phyloP scores from a whole-genome alignment of 148 eudicot species.

The Fallopia convolvulus region DNA sequence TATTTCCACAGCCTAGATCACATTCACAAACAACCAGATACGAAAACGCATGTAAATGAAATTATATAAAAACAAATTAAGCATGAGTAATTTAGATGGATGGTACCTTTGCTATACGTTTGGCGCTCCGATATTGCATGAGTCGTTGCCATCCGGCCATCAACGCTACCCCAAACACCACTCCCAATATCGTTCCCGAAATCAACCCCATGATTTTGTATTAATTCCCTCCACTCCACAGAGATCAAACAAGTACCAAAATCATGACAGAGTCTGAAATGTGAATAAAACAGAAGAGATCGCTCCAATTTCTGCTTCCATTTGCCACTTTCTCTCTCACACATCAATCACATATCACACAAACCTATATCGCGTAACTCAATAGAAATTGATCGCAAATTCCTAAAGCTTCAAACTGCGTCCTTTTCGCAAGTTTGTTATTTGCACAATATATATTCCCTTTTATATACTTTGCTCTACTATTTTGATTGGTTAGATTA shows the following conservation, averaged over 20 bases:
- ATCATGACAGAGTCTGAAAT: not conserved
- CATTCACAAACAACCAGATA: not conserved
- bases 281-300: not conserved
- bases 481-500: too few species aligned
- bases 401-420: not conserved
- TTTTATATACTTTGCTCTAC: too few species aligned
- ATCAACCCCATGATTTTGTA: constrained; percentile 60
- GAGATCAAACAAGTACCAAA: not conserved
- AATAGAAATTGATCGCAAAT: not conserved
- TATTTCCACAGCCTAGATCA: constrained; percentile 69
- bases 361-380: not conserved
- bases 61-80: not conserved
- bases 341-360: not conserved
- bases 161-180: constrained; percentile 55
- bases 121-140: constrained; percentile 64
- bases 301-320: not conserved
- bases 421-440: not conserved
- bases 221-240: not conserved
- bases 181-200: constrained; percentile 74
- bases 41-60: too few species aligned
- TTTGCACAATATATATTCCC: not conserved
- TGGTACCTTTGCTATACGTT: constrained; percentile 66
- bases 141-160: constrained; percentile 88
- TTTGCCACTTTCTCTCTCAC: not conserved
- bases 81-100: not conserved